phyloP scores from a whole-genome alignment of 2,329 filamentous ascomycete species.

The Cephalotrichum gorgonifer region DNA sequence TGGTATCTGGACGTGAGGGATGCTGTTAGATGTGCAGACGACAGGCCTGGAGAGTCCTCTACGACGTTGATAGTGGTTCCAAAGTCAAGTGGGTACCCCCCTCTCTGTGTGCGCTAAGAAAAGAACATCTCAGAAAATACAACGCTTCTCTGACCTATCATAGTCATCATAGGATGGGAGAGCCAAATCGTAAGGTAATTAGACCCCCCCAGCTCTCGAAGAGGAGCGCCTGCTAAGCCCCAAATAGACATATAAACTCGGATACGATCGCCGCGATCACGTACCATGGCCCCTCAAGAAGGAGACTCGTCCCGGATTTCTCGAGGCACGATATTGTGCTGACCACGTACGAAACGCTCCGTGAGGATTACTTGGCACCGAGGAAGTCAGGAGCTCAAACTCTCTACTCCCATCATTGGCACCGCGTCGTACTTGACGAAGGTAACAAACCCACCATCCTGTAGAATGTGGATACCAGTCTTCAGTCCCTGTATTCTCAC shows the following conservation, averaged over 20 bases:
- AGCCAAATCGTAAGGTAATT: constrained; percentile 1
- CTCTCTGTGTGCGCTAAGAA: background rate
- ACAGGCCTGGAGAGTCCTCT: too few species aligned
- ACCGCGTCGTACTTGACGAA: constrained; percentile 27
- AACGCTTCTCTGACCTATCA: constrained; percentile 17
- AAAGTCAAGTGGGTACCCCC: background rate
- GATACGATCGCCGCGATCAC: background rate
- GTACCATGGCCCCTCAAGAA: background rate
- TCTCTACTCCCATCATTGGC: constrained; percentile 14
- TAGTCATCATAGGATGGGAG: constrained; percentile 19
- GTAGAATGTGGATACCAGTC: background rate
- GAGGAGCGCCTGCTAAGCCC: background rate
- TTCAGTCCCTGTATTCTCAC: background rate
- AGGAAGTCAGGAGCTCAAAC: background rate
- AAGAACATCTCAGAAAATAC: background rate
- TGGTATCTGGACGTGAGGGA: constrained; percentile 13
- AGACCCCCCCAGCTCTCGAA: background rate
- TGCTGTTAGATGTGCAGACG: background rate
- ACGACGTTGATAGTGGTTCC: background rate
- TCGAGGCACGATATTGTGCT: background rate
- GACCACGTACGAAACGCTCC: background rate
- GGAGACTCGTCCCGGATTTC: background rate
- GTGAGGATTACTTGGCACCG: background rate
- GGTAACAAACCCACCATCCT: constrained; percentile 12
- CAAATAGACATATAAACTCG: background rate